These are phyloP conservation scores for Diplodia mutila DNA, from an alignment of 2,329 filamentous ascomycete genomes.

Conservation along the genomic window DNA sequence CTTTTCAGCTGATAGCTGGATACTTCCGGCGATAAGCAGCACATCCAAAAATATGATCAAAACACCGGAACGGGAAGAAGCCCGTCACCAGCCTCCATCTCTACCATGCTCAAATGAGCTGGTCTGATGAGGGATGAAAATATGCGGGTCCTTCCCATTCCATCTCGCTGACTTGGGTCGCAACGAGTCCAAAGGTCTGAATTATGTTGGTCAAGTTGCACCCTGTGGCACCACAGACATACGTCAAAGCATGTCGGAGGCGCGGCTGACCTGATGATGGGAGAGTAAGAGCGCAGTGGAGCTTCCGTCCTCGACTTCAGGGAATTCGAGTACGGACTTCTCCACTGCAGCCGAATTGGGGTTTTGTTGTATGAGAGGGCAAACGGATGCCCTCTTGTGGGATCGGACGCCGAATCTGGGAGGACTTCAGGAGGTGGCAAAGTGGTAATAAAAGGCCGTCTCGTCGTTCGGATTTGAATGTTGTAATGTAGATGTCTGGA, in stretches of 20 bases:
- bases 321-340: too few species aligned
- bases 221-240: not conserved
- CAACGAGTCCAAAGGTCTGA: not conserved
- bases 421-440: slow-evolving; percentile 13
- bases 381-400: slow-evolving; percentile 5
- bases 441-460: slow-evolving; percentile 8
- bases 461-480: slow-evolving; percentile 17
- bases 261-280: not conserved
- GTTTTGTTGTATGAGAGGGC: not conserved
- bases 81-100: not conserved
- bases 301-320: not conserved
- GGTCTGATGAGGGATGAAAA: not conserved
- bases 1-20: slow-evolving; percentile 13
- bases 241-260: not conserved
- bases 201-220: not conserved
- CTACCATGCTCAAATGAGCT: too few species aligned
- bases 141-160: not conserved
- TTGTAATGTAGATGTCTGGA: slow-evolving; percentile 8
- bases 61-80: not conserved
- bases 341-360: not conserved
- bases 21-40: slow-evolving; percentile 17
- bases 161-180: not conserved
- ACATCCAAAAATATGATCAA: slow-evolving; percentile 1
- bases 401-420: not conserved
- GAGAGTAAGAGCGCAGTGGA: not conserved